Conservation (phyloP, 257 asterid genomes). For the Przewalskia tangutica region DNA sequence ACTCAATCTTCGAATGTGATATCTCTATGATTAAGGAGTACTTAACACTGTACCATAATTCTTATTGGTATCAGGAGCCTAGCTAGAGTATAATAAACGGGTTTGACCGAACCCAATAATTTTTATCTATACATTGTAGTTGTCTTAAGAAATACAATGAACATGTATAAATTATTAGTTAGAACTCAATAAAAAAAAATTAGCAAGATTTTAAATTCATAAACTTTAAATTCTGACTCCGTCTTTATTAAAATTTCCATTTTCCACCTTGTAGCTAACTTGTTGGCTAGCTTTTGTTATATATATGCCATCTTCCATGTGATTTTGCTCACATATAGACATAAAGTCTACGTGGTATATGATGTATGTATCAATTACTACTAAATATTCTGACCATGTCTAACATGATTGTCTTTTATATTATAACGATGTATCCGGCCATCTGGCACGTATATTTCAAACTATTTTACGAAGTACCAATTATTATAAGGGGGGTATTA, state of each 20-base stretch:
- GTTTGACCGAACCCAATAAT: too few species aligned
- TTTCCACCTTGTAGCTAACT: not conserved
- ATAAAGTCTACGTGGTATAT: not conserved
- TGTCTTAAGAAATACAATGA: too few species aligned
- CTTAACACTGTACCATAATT: too few species aligned
- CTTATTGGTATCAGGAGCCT: too few species aligned
- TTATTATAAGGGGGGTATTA: not conserved
- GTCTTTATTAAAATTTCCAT: too few species aligned
- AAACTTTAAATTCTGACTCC: too few species aligned
- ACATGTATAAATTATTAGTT: too few species aligned
- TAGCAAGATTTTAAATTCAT: too few species aligned
- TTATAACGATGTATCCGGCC: not conserved
- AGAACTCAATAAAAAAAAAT: too few species aligned
- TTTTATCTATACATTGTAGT: too few species aligned
- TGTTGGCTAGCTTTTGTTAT: not conserved
- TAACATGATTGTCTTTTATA: not conserved
- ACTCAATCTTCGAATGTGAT: not conserved
- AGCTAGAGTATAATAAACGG: too few species aligned
- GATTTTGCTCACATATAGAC: not conserved
- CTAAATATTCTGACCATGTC: not conserved
- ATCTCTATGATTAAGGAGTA: too few species aligned
- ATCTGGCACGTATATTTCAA: not conserved
- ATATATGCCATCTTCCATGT: not conserved
- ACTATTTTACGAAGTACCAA: not conserved
- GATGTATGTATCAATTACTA: not conserved